Percentiles rank a stretch among this genome's conserved stretches.
Conservation (phyloP, 2,329 filamentous ascomycete genomes). For the Aspergillus pseudonomiae region DNA sequence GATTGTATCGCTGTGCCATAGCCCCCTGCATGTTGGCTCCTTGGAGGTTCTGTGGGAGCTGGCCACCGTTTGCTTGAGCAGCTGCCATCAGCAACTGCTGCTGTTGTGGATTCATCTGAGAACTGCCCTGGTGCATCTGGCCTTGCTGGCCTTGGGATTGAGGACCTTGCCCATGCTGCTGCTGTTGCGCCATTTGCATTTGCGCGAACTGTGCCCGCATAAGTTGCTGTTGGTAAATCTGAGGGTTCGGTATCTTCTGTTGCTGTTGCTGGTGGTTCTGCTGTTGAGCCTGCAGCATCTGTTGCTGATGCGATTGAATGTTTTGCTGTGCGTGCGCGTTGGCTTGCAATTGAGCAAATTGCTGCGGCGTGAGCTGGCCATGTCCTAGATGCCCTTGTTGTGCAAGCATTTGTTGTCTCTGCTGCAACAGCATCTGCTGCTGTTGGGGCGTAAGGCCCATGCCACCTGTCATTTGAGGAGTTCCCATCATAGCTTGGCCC, state of each 20-base stretch:
- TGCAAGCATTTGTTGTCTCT: slow-evolving; percentile 43
- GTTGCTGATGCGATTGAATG: slow-evolving; percentile 47
- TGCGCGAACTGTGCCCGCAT: slow-evolving; percentile 43
- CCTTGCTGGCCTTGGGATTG: slow-evolving; percentile 27
- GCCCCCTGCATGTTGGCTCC: slow-evolving; percentile 29
- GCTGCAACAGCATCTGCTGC: slow-evolving; percentile 42
- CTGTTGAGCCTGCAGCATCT: slow-evolving; percentile 42
- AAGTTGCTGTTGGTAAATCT: slow-evolving; percentile 42
- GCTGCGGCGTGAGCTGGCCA: slow-evolving; percentile 44
- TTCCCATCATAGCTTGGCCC: slow-evolving; percentile 45
- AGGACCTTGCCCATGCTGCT: slow-evolving; percentile 24
- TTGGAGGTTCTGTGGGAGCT: slow-evolving; percentile 36
- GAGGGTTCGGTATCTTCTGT: slow-evolving; percentile 33
- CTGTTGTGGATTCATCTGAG: slow-evolving; percentile 39
- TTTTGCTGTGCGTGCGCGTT: slow-evolving; percentile 51
- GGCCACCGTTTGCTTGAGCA: slow-evolving; percentile 43
- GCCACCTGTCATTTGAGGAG: slow-evolving; percentile 42
- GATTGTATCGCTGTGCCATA: slow-evolving; percentile 38
- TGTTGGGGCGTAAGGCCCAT: slow-evolving; percentile 45
- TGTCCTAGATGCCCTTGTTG: slow-evolving; percentile 40
- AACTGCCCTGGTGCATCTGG: slow-evolving; percentile 36
- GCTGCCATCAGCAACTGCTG: slow-evolving; percentile 44
- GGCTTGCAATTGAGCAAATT: slow-evolving; percentile 46
- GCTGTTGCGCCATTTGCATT: slow-evolving; percentile 42
- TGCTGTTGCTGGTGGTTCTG: slow-evolving; percentile 37